These are phyloP conservation scores for Sclerospora graminicola DNA, from an alignment of 352 stramenopile species.

Conservation along the genomic window DNA sequence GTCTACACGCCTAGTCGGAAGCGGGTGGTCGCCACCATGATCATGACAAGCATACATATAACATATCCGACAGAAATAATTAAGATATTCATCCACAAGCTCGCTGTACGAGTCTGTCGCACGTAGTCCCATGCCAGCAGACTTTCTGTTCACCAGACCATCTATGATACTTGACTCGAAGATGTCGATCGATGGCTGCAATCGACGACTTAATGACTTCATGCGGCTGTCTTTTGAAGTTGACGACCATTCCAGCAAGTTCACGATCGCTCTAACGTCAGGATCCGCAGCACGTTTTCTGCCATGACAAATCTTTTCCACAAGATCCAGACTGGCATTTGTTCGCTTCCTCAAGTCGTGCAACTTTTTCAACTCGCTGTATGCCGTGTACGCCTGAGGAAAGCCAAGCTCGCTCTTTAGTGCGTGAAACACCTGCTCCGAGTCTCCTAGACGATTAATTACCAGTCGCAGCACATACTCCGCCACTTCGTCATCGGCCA, in stretches of 20 bases:
- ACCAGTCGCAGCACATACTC: constrained; percentile 34
- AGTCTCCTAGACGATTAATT: constrained; percentile 18
- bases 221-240: constrained; percentile 8
- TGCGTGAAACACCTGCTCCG: constrained; percentile 24
- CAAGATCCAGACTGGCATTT: constrained; percentile 2
- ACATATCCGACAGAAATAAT: constrained; percentile 87
- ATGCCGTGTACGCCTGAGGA: constrained; percentile 26
- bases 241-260: constrained; percentile 10
- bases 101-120: constrained; percentile 49
- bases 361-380: constrained; percentile 26
- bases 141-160: constrained; percentile 7
- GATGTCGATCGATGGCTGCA: constrained; percentile 32
- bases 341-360: constrained; percentile 10
- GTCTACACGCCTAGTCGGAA: constrained; percentile 37
- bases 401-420: constrained; percentile 26
- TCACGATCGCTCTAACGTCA: constrained; percentile 10
- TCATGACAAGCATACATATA: constrained; percentile 88
- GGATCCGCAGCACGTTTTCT: not conserved
- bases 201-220: constrained; percentile 12
- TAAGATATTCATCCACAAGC: constrained; percentile 69
- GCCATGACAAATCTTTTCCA: constrained; percentile 7
- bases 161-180: constrained; percentile 49
- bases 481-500: constrained; percentile 27
- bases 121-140: constrained; percentile 24
- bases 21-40: constrained; percentile 74